Base-by-base conservation (phyloP, 192 early-diverging fungal species). In the Phlyctochytrium arcticum region DNA sequence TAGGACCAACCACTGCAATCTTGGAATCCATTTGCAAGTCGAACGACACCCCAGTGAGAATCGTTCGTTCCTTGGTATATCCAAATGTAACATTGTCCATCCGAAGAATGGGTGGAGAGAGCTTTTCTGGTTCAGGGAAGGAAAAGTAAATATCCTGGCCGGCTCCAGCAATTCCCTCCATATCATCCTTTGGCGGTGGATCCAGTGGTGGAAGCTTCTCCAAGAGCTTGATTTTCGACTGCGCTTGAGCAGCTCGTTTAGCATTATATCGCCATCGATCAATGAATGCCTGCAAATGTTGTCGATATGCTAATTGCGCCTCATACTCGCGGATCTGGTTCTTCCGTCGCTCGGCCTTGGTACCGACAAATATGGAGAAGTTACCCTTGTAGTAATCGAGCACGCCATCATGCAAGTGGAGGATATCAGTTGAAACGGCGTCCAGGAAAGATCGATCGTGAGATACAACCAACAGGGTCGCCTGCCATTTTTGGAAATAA, bases 191-290 rank as follows among this genome's bases (percentile, higher is more conserved):
- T 17, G 84, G 68, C 55, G 95, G 95, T 53, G 89, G 81, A 54
- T 94, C 89, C 29, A 99, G 80, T 62, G 85, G 89, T 9, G 94
- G 94, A 32, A 99, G 77, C 69, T 99, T 99, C 73, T 99, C 95
- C 65, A 99, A 79, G 65, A 98, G 91, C 78, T 99, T 99, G 72
- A 99, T 90, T 80, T 94, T 96, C 67, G 83, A 88, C 77, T 99
- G 97, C 6, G 97, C 97, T 75, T 98, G 95, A 8, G 97, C 90
- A 29, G 76, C 92, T 37, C 92, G 84, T 62, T 96, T 99, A 32
- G 97, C 93, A 72, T 99, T 99, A 73, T 99, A 99, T 68, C 97
- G 80, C 97, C 97, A 99, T 34, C 93, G 86, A 69, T 98, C 97
- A 71, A 99, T 96, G 69, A 96, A 99, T 12, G 90, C 97, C 54